Percentiles rank a stretch among this genome's conserved stretches.
phyloP scores from a whole-genome alignment of 2,329 filamentous ascomycete species.

The Hypoxylon rubiginosum region DNA sequence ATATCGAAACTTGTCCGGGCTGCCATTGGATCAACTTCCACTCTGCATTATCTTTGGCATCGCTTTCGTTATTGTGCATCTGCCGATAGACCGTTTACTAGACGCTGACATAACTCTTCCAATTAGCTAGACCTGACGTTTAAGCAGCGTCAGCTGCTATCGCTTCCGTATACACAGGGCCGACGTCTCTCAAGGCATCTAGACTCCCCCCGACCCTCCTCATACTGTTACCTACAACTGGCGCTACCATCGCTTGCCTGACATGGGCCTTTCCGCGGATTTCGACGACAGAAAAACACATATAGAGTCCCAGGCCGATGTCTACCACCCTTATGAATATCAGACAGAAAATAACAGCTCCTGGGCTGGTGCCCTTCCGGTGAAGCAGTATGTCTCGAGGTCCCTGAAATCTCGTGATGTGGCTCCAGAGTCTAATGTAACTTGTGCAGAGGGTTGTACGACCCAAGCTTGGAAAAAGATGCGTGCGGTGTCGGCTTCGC shows the following conservation, averaged over 20 bases:
- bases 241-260: slow-evolving; percentile 65
- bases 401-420: not conserved
- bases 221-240: slow-evolving; percentile 24
- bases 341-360: slow-evolving; percentile 86
- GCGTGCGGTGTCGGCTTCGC: slow-evolving; percentile 99
- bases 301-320: slow-evolving; percentile 70
- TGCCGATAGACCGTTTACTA: slow-evolving; percentile 27
- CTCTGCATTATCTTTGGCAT: slow-evolving; percentile 36
- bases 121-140: slow-evolving; percentile 41
- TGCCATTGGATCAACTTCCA: slow-evolving; percentile 36
- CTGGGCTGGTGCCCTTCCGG: slow-evolving; percentile 93
- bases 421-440: slow-evolving; percentile 33
- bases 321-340: slow-evolving; percentile 83
- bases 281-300: slow-evolving; percentile 77
- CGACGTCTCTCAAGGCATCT: slow-evolving; percentile 38
- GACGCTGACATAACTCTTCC: slow-evolving; percentile 39
- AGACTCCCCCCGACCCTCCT: slow-evolving; percentile 37
- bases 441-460: slow-evolving; percentile 81
- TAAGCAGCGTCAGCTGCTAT: slow-evolving; percentile 49
- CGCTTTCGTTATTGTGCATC: slow-evolving; percentile 27
- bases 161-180: slow-evolving; percentile 34
- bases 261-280: slow-evolving; percentile 75
- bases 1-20: slow-evolving; percentile 25
- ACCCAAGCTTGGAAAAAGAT: slow-evolving; percentile 97
- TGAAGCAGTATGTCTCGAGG: slow-evolving; percentile 79